Percentiles rank a stretch among this genome's conserved stretches.
These are phyloP conservation scores for Peltaster fructicola DNA, from an alignment of 2,329 filamentous ascomycete genomes.

Conservation along the genomic window DNA sequence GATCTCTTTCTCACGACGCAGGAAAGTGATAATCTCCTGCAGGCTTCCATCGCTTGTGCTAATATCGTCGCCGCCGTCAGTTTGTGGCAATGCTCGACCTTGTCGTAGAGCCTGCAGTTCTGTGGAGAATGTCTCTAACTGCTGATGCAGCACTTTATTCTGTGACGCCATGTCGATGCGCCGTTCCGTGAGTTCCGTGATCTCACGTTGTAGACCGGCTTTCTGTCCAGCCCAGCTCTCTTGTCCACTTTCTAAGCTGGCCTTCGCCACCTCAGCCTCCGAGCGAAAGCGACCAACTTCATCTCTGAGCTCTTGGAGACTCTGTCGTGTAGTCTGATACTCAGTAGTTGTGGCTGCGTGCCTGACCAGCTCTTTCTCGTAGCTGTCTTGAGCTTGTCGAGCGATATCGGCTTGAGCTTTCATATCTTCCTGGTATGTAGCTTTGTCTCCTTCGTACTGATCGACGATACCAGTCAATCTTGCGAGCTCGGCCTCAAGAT, in stretches of 20 bases:
- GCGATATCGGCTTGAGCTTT: conserved; percentile 89
- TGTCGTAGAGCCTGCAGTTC: conserved; percentile 71
- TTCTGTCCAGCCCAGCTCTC: conserved; percentile 74
- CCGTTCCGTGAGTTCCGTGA: conserved; percentile 58
- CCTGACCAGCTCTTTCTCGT: conserved; percentile 85
- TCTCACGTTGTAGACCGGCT: conserved; percentile 66
- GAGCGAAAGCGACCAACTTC: conserved; percentile 57
- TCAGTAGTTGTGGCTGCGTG: conserved; percentile 88
- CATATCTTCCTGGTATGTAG: conserved; percentile 78
- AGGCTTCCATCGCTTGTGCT: conserved; percentile 41
- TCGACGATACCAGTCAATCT: conserved; percentile 73
- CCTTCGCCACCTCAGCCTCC: conserved; percentile 73
- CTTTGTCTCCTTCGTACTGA: conserved; percentile 58
- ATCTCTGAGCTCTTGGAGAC: conserved; percentile 68
- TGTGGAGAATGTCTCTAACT: conserved; percentile 58
- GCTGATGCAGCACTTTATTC: conserved; percentile 77
- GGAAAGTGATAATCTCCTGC: conserved; percentile 77
- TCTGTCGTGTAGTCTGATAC: conserved; percentile 58
- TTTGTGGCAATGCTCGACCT: conserved; percentile 38
- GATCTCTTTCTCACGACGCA: conserved; percentile 93
- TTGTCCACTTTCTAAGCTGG: conserved; percentile 61
- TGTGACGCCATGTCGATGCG: conserved; percentile 75
- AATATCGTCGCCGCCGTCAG: conserved; percentile 34
- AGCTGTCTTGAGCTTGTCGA: conserved; percentile 81
- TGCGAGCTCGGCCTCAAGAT: conserved; percentile 59